Percentiles rank a stretch among this genome's conserved stretches.
These are phyloP conservation scores for Pseudogymnoascus sp. DNA, from an alignment of 2,329 filamentous ascomycete species.

Conservation along the genomic window DNA sequence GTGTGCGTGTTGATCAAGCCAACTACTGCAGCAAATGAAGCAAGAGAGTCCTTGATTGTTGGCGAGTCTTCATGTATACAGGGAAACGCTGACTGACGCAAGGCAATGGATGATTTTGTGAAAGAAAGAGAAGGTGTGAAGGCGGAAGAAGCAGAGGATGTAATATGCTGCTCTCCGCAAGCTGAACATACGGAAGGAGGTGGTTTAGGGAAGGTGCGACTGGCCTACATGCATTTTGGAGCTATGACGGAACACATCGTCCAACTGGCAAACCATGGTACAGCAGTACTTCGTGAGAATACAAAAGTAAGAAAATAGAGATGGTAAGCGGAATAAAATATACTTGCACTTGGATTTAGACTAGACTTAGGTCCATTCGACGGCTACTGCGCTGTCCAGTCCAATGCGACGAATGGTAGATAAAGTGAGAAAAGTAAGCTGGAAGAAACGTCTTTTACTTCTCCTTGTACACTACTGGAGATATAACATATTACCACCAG, in stretches of 20 bases:
- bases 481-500: neutral
- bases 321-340: neutral
- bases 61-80: neutral
- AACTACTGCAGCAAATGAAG: conserved; percentile 6
- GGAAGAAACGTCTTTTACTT: neutral
- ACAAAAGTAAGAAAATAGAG: neutral
- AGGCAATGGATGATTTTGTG: conserved; percentile 6
- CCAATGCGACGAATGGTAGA: neutral
- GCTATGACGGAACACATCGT: neutral
- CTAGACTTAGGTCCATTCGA: neutral
- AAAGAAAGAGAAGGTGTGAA: conserved; percentile 5
- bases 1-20: neutral
- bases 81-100: neutral
- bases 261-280: neutral
- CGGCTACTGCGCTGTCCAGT: neutral
- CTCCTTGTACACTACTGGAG: conserved; percentile 8
- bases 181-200: neutral
- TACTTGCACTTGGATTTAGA: neutral
- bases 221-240: neutral
- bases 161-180: neutral
- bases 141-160: neutral
- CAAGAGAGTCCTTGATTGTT: neutral
- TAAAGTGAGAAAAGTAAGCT: neutral
- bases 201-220: neutral
- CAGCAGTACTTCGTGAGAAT: neutral